These are phyloP conservation scores for Dendrostoma leiphaemia DNA, from an alignment of 2,329 filamentous ascomycete genomes.

Conservation along the genomic window DNA sequence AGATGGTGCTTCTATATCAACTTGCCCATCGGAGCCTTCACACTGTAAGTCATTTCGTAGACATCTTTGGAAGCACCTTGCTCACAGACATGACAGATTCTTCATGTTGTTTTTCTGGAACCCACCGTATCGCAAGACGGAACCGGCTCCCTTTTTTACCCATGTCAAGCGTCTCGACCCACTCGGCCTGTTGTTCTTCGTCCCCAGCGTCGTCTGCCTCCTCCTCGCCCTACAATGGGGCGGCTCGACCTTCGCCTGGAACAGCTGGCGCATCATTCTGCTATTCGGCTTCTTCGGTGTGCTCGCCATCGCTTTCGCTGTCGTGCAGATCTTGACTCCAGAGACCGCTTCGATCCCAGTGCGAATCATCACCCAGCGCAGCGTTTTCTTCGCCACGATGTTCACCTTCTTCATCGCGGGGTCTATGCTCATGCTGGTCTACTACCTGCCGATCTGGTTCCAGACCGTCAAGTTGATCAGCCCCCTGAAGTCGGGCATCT, in stretches of 20 bases:
- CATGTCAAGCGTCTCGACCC: slow-evolving; percentile 56
- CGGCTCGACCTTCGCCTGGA: slow-evolving; percentile 52
- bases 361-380: slow-evolving; percentile 53
- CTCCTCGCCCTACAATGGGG: slow-evolving; percentile 65
- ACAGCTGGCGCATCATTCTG: slow-evolving; percentile 49
- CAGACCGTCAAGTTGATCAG: slow-evolving; percentile 53
- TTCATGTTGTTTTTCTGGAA: slow-evolving; percentile 49
- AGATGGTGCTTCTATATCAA: slow-evolving; percentile 61
- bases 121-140: slow-evolving; percentile 32
- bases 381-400: slow-evolving; percentile 46
- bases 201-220: slow-evolving; percentile 58
- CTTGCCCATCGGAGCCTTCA: slow-evolving; percentile 52
- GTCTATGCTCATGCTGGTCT: slow-evolving; percentile 53
- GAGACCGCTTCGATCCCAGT: slow-evolving; percentile 57
- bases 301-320: slow-evolving; percentile 44
- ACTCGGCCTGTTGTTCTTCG: slow-evolving; percentile 57
- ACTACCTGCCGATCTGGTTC: slow-evolving; percentile 57
- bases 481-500: slow-evolving; percentile 54
- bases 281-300: slow-evolving; percentile 51
- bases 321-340: slow-evolving; percentile 51
- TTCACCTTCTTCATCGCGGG: slow-evolving; percentile 47
- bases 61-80: no score
- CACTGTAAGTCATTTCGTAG: slow-evolving; percentile 27
- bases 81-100: slow-evolving; percentile 19
- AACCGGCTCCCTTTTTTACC: slow-evolving; percentile 32